phyloP scores from a whole-genome alignment of 352 stramenopile species.

The Pythium folliculosum region DNA sequence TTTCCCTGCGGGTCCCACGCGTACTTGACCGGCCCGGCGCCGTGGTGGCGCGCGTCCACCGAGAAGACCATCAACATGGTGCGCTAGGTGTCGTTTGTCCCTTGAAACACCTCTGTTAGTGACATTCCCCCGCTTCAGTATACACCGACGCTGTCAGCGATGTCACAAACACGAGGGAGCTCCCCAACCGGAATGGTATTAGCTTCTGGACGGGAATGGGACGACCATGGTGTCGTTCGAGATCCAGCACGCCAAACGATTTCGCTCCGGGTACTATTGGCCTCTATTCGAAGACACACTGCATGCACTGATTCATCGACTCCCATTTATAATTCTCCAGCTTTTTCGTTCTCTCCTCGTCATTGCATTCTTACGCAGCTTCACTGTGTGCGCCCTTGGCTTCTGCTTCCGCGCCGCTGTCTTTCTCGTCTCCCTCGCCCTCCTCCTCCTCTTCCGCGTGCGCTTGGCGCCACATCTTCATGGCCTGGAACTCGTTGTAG shows the following conservation, averaged over 20 bases:
- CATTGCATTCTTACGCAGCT: not conserved
- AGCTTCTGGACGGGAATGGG: too few relatives aligned
- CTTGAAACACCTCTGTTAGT: not conserved
- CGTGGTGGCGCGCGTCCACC: conserved; percentile 77
- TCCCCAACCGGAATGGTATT: too few relatives aligned
- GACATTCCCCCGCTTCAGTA: not conserved
- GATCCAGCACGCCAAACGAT: too few relatives aligned
- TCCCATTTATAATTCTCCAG: too few relatives aligned
- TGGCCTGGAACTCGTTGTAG: conserved; percentile 82
- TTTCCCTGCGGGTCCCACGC: conserved; percentile 76
- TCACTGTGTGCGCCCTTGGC: not conserved
- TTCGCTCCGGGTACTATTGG: too few relatives aligned
- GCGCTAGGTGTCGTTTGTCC: not conserved
- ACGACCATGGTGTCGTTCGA: too few relatives aligned
- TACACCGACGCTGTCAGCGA: not conserved
- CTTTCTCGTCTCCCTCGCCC: conserved; percentile 44
- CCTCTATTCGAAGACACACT: too few relatives aligned
- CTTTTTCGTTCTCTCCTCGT: too few relatives aligned
- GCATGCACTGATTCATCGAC: too few relatives aligned
- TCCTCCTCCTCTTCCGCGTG: conserved; percentile 51
- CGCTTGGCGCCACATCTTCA: conserved; percentile 69
- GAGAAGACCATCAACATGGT: conserved; percentile 85
- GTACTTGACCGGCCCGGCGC: conserved; percentile 72
- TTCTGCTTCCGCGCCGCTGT: conserved; percentile 25
- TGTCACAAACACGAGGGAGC: not conserved